Conservation (phyloP, 1,284 basidiomycete genomes). For the Trametes hirsuta region DNA sequence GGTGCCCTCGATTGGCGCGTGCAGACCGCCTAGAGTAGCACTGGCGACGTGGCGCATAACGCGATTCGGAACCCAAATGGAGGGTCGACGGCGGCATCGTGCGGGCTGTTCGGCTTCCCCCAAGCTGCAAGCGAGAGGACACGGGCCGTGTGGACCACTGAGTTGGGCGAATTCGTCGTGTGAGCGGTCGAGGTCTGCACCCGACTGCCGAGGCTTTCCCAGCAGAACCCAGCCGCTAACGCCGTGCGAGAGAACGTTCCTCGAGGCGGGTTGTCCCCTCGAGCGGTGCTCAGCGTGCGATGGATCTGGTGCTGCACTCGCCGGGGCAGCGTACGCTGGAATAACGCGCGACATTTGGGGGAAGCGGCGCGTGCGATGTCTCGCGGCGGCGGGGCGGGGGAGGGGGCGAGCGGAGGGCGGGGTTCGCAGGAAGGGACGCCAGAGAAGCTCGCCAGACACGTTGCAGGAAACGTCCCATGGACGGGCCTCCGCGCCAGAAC, state of each 20-base stretch:
- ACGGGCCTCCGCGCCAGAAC: conserved; percentile 2
- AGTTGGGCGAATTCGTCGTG: background rate
- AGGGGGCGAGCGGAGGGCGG: background rate
- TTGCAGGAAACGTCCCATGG: conserved; percentile 13
- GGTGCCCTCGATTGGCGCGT: too few species aligned
- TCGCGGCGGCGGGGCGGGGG: background rate
- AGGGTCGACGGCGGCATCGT: too few species aligned
- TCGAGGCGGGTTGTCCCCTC: background rate
- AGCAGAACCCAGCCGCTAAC: background rate
- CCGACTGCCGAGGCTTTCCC: background rate
- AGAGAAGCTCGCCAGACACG: conserved; percentile 18
- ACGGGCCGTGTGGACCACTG: background rate
- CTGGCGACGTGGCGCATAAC: too few species aligned
- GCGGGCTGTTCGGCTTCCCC: too few species aligned
- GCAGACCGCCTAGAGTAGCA: too few species aligned
- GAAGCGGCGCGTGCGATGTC: background rate
- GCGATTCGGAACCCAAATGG: too few species aligned
- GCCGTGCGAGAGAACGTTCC: too few species aligned
- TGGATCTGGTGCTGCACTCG: background rate
- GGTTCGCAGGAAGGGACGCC: conserved; percentile 18
- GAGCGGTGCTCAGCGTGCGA: background rate
- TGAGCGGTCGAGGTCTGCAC: background rate
- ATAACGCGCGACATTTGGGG: background rate
- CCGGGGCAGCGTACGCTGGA: background rate
- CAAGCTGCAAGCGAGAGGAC: background rate